Evolutionary conservation across 345 rosid species (phyloP), one percentile per base, ranked within the genome.

Genomic region (Lumnitzera racemosa): DNA sequence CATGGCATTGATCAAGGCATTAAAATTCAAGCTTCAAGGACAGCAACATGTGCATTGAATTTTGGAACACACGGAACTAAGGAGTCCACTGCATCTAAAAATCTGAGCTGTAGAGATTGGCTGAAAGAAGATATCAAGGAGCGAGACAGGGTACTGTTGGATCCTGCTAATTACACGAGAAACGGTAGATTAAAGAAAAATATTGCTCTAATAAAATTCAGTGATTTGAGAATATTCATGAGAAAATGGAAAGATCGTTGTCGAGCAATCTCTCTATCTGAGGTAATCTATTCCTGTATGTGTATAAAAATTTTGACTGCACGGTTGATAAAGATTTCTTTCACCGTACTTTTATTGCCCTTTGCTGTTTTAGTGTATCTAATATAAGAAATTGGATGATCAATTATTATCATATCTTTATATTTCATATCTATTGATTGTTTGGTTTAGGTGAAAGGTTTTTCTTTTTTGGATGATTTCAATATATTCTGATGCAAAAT

Each of bases 221-320:
- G 67, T 66, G 68, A 63, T 47, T 64, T 86, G 66, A 78, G 69
- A 49, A 66, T 51, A 56, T 91, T 91, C 73, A 76, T 84, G 69
- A 73, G 88, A 66, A 77, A 78, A 13, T 91, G 95, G 96, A 88
- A 86, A 78, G 87, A 77, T 53, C 72, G 79, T 12, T 91, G 91
- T 69, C 76, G 70, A 73, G 83, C 76, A 65, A 62, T 69, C 54
- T 53, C 78, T 66, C 59, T 76, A 49, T 51, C 62, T 27, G 74
- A 72, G 78, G 98, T 89, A 80, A 57, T 69, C 65, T 54, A 49
- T 56, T 1, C 43, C 43, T 36, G 11, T 7, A 36, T 36, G 9
- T 5, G 10, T 36, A 36, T 9, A 36, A 7, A 36, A 7, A 36
- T 5, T 36, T 36, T 36, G 43, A 36, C 43, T 36, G 11, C 11